Evolutionary conservation across 2,329 filamentous ascomycete genomes (phyloP).

Genomic region (Pseudonectria buxi): DNA sequence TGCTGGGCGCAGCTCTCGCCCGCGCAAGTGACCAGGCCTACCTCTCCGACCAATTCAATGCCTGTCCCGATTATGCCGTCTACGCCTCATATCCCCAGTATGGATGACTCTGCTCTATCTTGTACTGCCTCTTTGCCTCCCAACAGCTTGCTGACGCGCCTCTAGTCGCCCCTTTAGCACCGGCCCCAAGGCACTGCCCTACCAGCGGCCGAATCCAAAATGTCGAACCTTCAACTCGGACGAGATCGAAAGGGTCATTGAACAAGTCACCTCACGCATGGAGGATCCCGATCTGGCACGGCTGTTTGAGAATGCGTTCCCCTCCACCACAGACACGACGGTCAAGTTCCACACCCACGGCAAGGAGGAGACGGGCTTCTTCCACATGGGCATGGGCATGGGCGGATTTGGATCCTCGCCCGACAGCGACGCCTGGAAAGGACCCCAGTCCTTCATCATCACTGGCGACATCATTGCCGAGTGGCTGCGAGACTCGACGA

Average conservation of each 20-base stretch:
- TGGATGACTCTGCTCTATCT: no score
- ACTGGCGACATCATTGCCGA: constrained; percentile 90
- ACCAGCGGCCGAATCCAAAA: constrained; percentile 69
- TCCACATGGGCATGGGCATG: constrained; percentile 29
- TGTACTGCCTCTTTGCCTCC: no score
- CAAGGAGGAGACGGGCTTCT: constrained; percentile 32
- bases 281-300: constrained; percentile 81
- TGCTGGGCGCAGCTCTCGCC: no score
- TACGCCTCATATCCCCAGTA: no score
- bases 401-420: constrained; percentile 21
- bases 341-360: constrained; percentile 78
- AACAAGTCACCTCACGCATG: constrained; percentile 72
- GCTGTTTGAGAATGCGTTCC: constrained; percentile 92
- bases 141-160: no score
- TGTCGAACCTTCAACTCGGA: constrained; percentile 89
- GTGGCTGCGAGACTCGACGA: constrained; percentile 88
- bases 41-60: no score
- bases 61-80: no score
- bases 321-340: constrained; percentile 78
- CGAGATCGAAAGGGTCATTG: constrained; percentile 80
- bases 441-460: constrained; percentile 86
- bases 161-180: constrained; percentile 68
- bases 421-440: constrained; percentile 65
- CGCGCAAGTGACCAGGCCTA: no score
- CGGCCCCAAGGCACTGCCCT: constrained; percentile 74